These are phyloP conservation scores for Colletotrichum camelliae DNA, from an alignment of 2,329 filamentous ascomycete genomes.

Conservation along the genomic window DNA sequence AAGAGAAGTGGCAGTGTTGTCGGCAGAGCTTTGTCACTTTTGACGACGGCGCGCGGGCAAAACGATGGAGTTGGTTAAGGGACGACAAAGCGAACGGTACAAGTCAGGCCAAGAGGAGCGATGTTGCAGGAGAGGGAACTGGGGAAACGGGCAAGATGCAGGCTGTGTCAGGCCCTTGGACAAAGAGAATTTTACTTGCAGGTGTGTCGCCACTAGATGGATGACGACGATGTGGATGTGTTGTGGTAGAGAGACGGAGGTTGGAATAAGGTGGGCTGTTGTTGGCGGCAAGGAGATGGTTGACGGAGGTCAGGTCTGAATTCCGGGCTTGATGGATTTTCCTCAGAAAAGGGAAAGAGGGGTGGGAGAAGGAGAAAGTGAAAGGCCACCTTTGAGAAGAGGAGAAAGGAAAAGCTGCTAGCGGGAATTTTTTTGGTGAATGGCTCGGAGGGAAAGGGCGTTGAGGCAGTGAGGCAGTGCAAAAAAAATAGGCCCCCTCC, in stretches of 20 bases:
- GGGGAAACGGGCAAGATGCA: not conserved
- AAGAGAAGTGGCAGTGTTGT: slow-evolving; percentile 14
- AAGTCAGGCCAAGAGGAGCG: not conserved
- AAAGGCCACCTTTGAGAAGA: slow-evolving; percentile 18
- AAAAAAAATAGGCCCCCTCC: slow-evolving; percentile 14
- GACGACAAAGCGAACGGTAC: slow-evolving; percentile 11
- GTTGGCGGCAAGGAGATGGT: not conserved
- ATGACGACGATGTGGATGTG: not conserved
- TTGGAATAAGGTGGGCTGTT: slow-evolving; percentile 19
- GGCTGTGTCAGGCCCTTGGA: slow-evolving; percentile 1
- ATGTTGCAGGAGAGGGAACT: not conserved
- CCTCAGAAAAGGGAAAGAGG: slow-evolving; percentile 15
- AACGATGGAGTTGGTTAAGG: not conserved
- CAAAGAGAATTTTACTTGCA: slow-evolving; percentile 5
- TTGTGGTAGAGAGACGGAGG: not conserved
- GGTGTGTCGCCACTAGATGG: not conserved
- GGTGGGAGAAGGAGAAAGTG: slow-evolving; percentile 3
- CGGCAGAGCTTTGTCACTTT: slow-evolving; percentile 13
- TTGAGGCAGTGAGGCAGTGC: slow-evolving; percentile 23
- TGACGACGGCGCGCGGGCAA: not conserved
- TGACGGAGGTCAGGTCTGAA: slow-evolving; percentile 11
- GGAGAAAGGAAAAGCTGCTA: slow-evolving; percentile 19
- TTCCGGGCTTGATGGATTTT: slow-evolving; percentile 9
- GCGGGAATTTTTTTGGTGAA: slow-evolving; percentile 18
- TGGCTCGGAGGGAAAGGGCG: slow-evolving; percentile 13